phyloP scores from a whole-genome alignment of 2,329 filamentous ascomycete species.

The Pyrenophora seminiperda region DNA sequence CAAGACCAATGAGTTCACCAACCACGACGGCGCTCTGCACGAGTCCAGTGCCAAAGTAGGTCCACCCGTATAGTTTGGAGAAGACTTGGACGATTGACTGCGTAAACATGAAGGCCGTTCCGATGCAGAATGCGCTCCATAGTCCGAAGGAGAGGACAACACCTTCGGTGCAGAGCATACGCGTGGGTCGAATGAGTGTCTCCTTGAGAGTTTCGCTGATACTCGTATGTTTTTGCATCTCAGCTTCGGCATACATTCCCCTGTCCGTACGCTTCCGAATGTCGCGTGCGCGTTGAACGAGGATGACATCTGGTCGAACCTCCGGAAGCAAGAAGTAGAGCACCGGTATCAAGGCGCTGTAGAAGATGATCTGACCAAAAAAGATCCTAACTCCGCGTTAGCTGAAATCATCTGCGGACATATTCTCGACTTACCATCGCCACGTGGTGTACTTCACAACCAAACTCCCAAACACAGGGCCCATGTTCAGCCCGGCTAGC shows the following conservation, averaged over 20 bases:
- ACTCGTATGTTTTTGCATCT: slow-evolving; percentile 41
- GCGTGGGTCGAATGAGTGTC: slow-evolving; percentile 46
- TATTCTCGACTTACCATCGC: slow-evolving; percentile 47
- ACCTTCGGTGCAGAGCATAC: slow-evolving; percentile 56
- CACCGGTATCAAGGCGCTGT: slow-evolving; percentile 50
- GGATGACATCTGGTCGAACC: slow-evolving; percentile 55
- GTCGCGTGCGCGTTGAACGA: slow-evolving; percentile 44
- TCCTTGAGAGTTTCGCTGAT: slow-evolving; percentile 42
- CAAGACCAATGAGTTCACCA: slow-evolving; percentile 53
- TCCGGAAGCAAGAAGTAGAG: slow-evolving; percentile 54
- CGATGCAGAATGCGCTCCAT: slow-evolving; percentile 56
- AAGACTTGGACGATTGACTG: slow-evolving; percentile 55
- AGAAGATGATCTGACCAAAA: slow-evolving; percentile 52
- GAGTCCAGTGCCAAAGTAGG: slow-evolving; percentile 51
- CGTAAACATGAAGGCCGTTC: slow-evolving; percentile 57
- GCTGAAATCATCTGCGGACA: slow-evolving; percentile 1
- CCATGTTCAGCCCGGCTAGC: slow-evolving; percentile 52
- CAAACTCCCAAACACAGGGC: slow-evolving; percentile 52
- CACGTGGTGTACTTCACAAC: slow-evolving; percentile 48
- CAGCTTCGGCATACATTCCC: slow-evolving; percentile 41
- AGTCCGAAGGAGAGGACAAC: slow-evolving; percentile 56
- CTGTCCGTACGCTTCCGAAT: slow-evolving; percentile 39
- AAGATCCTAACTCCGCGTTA: slow-evolving; percentile 48
- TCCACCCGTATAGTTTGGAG: slow-evolving; percentile 48
- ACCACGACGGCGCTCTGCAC: slow-evolving; percentile 54